Evolutionary conservation across 1,284 basidiomycete species (phyloP).

Genomic region (Fomitiporia mediterranea): DNA sequence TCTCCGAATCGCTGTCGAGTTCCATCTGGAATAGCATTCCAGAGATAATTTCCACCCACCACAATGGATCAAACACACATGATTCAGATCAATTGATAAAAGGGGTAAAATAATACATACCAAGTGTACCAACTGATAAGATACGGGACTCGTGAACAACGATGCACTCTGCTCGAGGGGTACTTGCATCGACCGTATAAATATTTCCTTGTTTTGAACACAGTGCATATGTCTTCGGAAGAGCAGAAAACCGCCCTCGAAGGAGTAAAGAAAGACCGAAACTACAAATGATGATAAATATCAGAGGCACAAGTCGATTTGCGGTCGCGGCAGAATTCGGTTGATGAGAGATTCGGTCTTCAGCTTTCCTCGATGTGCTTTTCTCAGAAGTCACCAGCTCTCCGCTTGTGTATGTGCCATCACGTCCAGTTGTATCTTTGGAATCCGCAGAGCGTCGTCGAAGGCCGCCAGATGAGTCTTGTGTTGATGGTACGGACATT

Average conservation of each 20-base stretch:
- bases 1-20: conserved; percentile 32
- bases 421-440: neutral
- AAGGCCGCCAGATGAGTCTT: neutral
- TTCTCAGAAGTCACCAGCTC: neutral
- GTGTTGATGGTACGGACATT: no score
- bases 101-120: conserved; percentile 33
- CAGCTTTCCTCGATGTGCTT: neutral
- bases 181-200: conserved; percentile 48
- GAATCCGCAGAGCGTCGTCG: neutral
- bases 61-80: neutral
- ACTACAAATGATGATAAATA: neutral
- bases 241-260: neutral
- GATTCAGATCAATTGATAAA: neutral
- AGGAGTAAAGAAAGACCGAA: neutral
- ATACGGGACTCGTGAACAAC: conserved; percentile 56
- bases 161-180: conserved; percentile 59
- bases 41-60: conserved; percentile 29
- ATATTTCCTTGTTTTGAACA: conserved; percentile 43
- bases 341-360: neutral
- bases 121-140: conserved; percentile 48
- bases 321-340: neutral
- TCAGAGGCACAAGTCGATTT: neutral
- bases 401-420: neutral
- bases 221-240: conserved; percentile 35
- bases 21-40: conserved; percentile 22